phyloP scores from a whole-genome alignment of 2,329 filamentous ascomycete species.

The Colletotrichum cordylinicola region DNA sequence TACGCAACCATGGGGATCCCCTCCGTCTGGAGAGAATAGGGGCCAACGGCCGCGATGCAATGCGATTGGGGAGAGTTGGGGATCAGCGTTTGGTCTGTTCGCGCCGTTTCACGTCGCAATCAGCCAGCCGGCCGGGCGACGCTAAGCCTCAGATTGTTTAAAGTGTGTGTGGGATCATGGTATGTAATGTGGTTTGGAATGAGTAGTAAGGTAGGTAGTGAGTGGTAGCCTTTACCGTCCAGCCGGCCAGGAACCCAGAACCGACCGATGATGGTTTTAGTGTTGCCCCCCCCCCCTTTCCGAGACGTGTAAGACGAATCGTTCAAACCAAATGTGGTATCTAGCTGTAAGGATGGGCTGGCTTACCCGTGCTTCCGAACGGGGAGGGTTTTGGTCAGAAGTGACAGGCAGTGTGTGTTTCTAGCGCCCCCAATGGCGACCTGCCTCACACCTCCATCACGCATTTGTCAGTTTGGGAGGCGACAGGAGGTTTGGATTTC shows the following conservation, averaged over 20 bases:
- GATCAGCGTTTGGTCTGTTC: not conserved
- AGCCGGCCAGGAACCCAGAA: not conserved
- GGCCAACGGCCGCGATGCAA: not conserved
- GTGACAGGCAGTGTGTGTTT: not conserved
- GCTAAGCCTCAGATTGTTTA: not conserved
- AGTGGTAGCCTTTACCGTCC: not conserved
- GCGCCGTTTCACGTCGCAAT: slow-evolving; percentile 1
- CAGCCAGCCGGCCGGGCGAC: not conserved
- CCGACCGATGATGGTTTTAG: not conserved
- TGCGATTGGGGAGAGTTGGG: not conserved
- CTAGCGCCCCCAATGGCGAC: not conserved
- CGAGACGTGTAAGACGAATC: slow-evolving; percentile 5
- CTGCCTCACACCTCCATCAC: not conserved
- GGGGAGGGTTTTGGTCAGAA: not conserved
- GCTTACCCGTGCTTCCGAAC: not conserved
- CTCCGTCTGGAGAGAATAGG: not conserved
- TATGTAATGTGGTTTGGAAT: not conserved
- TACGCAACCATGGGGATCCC: not conserved
- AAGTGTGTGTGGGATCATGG: not conserved
- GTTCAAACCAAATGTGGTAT: not conserved
- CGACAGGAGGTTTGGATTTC: not conserved
- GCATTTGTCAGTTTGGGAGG: not conserved
- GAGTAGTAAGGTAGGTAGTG: not conserved
- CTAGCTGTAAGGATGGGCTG: not conserved
- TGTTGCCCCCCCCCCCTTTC: not conserved